Evolutionary conservation across 2,329 filamentous ascomycete genomes (phyloP).

Genomic region (Phaeosphaeria sp.): DNA sequence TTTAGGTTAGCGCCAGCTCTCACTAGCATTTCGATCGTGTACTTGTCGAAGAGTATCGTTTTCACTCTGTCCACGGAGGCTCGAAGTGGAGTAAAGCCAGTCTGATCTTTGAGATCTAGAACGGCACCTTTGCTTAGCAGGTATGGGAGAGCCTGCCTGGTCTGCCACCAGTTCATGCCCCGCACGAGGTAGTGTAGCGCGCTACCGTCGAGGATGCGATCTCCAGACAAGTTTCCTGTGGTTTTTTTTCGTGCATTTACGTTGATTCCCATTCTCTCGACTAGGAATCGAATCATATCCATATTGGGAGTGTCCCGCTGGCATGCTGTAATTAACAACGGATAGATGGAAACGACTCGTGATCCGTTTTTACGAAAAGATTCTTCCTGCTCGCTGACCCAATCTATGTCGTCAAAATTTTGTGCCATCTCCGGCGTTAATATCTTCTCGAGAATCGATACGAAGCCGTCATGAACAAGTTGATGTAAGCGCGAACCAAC

Average conservation of each 20-base stretch:
- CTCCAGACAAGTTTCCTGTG: background rate
- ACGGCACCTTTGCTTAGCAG: constrained; percentile 17
- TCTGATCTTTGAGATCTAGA: constrained; percentile 15
- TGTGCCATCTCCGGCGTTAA: background rate
- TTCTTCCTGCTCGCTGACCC: background rate
- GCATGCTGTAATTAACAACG: background rate
- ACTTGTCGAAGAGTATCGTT: constrained; percentile 6
- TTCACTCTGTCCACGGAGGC: constrained; percentile 25
- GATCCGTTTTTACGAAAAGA: background rate
- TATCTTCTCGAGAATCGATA: background rate
- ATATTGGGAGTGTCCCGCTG: constrained; percentile 16
- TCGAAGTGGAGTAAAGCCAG: constrained; percentile 24
- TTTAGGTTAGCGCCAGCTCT: background rate
- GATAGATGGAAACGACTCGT: background rate
- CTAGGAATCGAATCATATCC: constrained; percentile 18
- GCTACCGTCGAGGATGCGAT: background rate
- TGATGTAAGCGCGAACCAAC: background rate
- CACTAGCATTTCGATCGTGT: constrained; percentile 11
- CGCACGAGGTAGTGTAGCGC: constrained; percentile 8
- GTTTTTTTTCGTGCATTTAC: constrained; percentile 6
- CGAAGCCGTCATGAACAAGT: background rate
- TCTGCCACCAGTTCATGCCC: constrained; percentile 21
- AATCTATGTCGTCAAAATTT: background rate
- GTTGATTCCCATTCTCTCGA: constrained; percentile 20
- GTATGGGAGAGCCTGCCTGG: constrained; percentile 18